Evolutionary conservation across 1,139 yeast genomes (phyloP).

Genomic region (Petasospora rhodanensis): DNA sequence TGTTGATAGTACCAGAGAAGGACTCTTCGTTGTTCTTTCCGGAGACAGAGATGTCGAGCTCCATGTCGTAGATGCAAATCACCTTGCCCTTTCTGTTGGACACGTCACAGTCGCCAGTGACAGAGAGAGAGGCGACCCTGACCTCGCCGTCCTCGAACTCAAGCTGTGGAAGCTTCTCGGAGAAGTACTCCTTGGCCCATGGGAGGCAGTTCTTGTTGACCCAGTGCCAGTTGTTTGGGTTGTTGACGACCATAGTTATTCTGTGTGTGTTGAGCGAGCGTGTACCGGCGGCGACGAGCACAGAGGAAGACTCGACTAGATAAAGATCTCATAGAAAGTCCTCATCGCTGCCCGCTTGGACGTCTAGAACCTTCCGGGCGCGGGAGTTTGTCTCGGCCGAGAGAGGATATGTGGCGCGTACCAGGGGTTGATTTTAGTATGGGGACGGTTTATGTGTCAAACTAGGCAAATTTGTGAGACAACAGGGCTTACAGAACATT

Average conservation of each 20-base stretch:
- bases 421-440: neutral
- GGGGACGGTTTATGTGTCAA: neutral
- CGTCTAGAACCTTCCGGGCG: too few species aligned
- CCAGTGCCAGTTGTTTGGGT: conserved; percentile 95
- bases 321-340: too few species aligned
- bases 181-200: conserved; percentile 64
- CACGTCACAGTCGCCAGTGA: conserved; percentile 74
- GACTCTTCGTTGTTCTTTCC: conserved; percentile 32
- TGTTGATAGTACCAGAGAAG: conserved; percentile 20
- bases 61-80: conserved; percentile 67
- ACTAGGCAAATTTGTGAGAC: too few species aligned
- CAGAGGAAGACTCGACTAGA: too few species aligned
- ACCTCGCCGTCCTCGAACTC: conserved; percentile 33
- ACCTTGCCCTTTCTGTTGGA: conserved; percentile 80
- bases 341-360: too few species aligned
- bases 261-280: too few species aligned
- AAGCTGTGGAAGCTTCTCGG: conserved; percentile 38
- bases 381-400: too few species aligned
- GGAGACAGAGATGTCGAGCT: conserved; percentile 42
- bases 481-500: too few species aligned
- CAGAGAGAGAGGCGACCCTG: conserved; percentile 37
- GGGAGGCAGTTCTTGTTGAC: conserved; percentile 85
- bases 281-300: too few species aligned
- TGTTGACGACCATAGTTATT: conserved; percentile 74
- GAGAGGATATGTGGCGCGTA: too few species aligned